Evolutionary conservation across 116 monocot species (phyloP), one percentile per base, ranked within the genome.

Genomic region (Cymodocea nodosa): DNA sequence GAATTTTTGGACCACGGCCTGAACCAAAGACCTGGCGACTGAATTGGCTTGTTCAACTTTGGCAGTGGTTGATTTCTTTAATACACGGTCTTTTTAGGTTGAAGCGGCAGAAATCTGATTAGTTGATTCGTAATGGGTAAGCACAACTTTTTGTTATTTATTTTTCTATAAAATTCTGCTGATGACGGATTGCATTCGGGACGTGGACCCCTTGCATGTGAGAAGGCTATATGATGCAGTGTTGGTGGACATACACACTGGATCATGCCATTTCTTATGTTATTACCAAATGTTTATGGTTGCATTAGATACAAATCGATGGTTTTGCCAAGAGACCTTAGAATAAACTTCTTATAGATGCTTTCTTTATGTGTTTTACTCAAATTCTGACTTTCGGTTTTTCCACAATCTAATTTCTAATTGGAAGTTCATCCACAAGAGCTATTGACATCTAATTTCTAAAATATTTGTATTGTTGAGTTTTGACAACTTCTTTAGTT

Each of bases 1-100:
- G 95, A 15, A 83, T 95, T 13, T 95, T 95, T 68, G 95, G 84
- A 23, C 80, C 82, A 22, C 76, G 79, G 39, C 90, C 87, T 24
- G 86, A 95, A 71, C 77, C 83, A 34, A 87, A 78, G 56, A 75
- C 76, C 3, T 64, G 63, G 69, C 62, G 49, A 23, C 23, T 40
- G 10, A 87, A 75, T 67, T 61, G 69, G 68, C 25, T 87, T 61
- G 50, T 76, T 25, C 18, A 72, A 4, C 67, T 95, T 66, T 90
- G 90, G 83, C 79, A 74, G 12, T 95, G 87, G 87, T 56, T 95
- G 6, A 63, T 79, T 16, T 50, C 79, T 57, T 52, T 90, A 4
- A 6, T 90, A 61, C 65, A 49, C 15, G 50, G 63, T 35, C 20
- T 90, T 35, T 87, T 85, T 64, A 90, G 74, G 64, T 23, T 72